Percentiles rank a stretch among this genome's conserved stretches.
These are phyloP conservation scores for Candida sp. DNA, from an alignment of 1,139 yeast genomes.

Conservation along the genomic window DNA sequence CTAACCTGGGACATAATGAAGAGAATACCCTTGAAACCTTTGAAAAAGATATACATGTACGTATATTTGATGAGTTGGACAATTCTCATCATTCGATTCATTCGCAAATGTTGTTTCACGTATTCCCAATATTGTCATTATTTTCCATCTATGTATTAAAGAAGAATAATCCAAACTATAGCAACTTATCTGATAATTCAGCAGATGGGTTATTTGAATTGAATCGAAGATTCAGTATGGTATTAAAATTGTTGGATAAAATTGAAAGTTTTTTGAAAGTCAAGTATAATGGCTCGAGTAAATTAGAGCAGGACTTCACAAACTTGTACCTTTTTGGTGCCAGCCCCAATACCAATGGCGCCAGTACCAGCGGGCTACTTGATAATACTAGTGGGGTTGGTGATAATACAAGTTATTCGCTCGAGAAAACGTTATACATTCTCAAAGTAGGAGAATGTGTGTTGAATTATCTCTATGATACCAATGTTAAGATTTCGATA, in stretches of 20 bases:
- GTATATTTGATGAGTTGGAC: conserved; percentile 12
- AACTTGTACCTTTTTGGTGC: conserved; percentile 27
- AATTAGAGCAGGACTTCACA: conserved; percentile 39
- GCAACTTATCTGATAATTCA: conserved; percentile 6
- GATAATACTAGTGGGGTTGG: background rate
- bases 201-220: conserved; percentile 17
- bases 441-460: conserved; percentile 57
- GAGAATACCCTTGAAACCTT: conserved; percentile 7
- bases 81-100: conserved; percentile 28
- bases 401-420: conserved; percentile 10
- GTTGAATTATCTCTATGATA: conserved; percentile 49
- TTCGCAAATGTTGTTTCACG: conserved; percentile 42
- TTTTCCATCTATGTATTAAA: conserved; percentile 29
- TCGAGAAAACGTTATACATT: conserved; percentile 39
- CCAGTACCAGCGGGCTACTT: background rate
- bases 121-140: conserved; percentile 33
- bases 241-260: conserved; percentile 39
- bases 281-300: conserved; percentile 20
- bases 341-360: conserved; percentile 1
- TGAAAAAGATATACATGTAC: conserved; percentile 10
- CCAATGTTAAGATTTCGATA: conserved; percentile 52
- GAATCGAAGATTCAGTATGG: conserved; percentile 33
- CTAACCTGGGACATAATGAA: conserved; percentile 11
- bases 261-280: conserved; percentile 39
- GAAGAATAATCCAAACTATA: conserved; percentile 18